A percentile compares a stretch with the other conserved stretches of the same genome.
These are phyloP conservation scores for Calamus simplicifolius DNA, from an alignment of 176 grass and related monocot genomes.

Conservation along the genomic window DNA sequence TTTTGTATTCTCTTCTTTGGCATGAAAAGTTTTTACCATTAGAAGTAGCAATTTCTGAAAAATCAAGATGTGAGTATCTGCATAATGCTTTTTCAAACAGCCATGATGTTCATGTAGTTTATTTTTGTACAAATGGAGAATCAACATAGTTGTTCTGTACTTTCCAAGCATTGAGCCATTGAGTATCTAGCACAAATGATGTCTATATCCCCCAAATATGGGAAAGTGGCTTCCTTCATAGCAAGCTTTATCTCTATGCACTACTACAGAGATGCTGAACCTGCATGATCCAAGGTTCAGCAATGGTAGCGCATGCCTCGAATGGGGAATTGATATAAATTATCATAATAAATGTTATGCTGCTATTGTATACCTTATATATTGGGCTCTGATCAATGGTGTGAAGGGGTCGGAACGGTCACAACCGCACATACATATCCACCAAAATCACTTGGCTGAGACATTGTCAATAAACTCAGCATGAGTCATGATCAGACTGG, in stretches of 20 bases:
- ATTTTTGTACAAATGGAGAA: not conserved
- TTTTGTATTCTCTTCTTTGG: too few species aligned
- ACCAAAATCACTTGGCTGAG: slow-evolving; percentile 30
- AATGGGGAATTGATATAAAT: not conserved
- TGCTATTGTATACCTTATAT: slow-evolving; percentile 39
- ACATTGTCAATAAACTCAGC: slow-evolving; percentile 25
- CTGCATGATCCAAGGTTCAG: not conserved
- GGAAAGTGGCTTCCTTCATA: not conserved
- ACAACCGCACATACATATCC: slow-evolving; percentile 35
- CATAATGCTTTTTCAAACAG: not conserved
- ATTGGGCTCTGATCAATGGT: slow-evolving; percentile 61
- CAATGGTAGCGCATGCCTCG: not conserved
- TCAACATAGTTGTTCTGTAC: too few species aligned
- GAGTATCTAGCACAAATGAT: not conserved
- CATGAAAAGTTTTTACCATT: too few species aligned
- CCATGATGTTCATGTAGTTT: not conserved
- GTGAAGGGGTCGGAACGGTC: slow-evolving; percentile 63
- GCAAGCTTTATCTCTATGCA: not conserved
- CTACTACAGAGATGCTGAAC: slow-evolving; percentile 1
- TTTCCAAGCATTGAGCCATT: too few species aligned
- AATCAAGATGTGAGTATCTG: too few species aligned
- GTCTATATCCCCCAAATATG: slow-evolving; percentile 1
- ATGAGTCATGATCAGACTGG: slow-evolving; percentile 65
- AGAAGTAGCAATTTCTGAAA: too few species aligned
- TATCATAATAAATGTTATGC: not conserved